Conservation (phyloP, 2,329 filamentous ascomycete genomes). For the Aspergillus sergii region DNA sequence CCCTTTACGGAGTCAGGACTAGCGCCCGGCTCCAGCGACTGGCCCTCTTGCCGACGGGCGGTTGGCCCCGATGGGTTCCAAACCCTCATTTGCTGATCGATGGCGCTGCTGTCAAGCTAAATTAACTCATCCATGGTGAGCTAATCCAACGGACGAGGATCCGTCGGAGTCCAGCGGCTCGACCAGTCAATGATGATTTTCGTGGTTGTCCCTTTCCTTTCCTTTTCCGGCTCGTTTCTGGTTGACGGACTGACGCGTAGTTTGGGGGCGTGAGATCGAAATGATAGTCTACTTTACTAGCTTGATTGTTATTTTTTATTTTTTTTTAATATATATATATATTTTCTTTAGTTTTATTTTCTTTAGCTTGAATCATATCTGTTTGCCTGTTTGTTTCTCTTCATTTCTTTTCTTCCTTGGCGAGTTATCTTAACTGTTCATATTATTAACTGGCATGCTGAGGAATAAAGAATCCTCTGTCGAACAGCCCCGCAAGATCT, state of each 20-base stretch:
- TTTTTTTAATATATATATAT: too few species aligned
- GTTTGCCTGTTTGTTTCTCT: neutral
- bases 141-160: neutral
- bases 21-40: constrained; percentile 8
- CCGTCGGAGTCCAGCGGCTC: neutral
- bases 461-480: neutral
- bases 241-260: neutral
- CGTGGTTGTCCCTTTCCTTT: neutral
- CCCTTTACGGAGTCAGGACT: constrained; percentile 10
- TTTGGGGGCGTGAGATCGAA: neutral
- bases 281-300: neutral
- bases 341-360: neutral
- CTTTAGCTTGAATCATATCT: too few species aligned
- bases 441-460: constrained; percentile 7
- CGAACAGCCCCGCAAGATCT: constrained; percentile 25
- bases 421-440: neutral
- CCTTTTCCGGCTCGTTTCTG: neutral
- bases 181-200: neutral
- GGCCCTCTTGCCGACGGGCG: constrained; percentile 9
- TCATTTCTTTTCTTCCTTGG: neutral
- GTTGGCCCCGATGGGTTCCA: neutral
- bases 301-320: neutral
- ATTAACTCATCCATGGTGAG: neutral
- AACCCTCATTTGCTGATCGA: neutral
- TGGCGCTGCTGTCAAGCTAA: neutral